These are phyloP conservation scores for Galerina sulciceps DNA, from an alignment of 768 basidiomycete species.

Conservation along the genomic window DNA sequence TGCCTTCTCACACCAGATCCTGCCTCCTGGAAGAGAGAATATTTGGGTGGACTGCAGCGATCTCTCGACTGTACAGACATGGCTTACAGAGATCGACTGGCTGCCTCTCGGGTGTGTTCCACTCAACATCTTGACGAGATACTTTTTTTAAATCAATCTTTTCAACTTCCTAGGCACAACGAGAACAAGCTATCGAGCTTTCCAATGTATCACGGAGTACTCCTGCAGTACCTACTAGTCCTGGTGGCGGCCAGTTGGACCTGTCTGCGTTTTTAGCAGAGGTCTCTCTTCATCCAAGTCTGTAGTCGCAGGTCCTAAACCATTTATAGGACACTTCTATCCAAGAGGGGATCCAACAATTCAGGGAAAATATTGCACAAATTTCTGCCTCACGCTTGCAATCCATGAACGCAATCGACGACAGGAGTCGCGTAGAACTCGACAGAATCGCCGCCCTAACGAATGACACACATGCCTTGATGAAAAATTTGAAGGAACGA, in stretches of 20 bases:
- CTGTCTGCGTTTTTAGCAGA: constrained; percentile 38
- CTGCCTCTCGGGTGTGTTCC: constrained; percentile 37
- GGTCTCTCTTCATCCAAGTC: constrained; percentile 22
- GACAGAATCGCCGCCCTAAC: constrained; percentile 59
- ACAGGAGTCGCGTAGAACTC: constrained; percentile 29
- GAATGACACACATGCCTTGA: constrained; percentile 61
- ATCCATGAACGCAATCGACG: constrained; percentile 39
- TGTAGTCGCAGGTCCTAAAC: neutral
- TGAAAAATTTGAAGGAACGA: constrained; percentile 58
- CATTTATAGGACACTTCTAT: constrained; percentile 41
- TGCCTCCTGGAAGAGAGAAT: neutral
- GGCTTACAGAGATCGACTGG: constrained; percentile 43
- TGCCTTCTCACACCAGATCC: no score
- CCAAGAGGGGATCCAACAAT: constrained; percentile 42
- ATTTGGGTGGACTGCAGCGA: no score
- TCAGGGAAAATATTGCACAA: constrained; percentile 40
- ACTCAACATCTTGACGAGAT: neutral
- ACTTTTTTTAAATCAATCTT: neutral
- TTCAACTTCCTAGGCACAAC: constrained; percentile 33
- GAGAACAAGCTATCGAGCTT: constrained; percentile 37
- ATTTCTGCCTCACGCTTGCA: constrained; percentile 43
- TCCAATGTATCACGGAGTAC: constrained; percentile 23
- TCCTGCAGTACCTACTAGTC: constrained; percentile 18
- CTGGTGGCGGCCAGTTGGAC: constrained; percentile 22
- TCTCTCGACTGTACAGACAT: constrained; percentile 4